These are phyloP conservation scores for Clonostachys byssicola DNA, from an alignment of 2,329 filamentous ascomycete species.

Conservation along the genomic window DNA sequence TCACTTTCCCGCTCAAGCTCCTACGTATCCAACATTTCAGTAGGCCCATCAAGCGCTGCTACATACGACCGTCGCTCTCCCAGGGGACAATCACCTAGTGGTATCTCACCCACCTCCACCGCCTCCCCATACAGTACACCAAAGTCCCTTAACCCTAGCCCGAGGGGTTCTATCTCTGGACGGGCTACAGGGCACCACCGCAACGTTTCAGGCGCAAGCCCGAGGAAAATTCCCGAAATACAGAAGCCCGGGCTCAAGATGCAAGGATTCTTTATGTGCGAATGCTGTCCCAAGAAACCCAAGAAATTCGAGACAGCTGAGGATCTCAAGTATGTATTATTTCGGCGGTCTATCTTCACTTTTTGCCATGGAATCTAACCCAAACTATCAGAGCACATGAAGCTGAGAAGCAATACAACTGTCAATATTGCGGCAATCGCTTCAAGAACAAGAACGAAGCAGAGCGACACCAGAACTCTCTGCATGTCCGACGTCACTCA, in stretches of 20 bases:
- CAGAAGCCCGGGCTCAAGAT: conserved; percentile 33
- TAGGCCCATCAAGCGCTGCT: conserved; percentile 33
- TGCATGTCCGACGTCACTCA: conserved; percentile 87
- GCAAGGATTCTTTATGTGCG: conserved; percentile 65
- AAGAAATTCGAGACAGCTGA: conserved; percentile 88
- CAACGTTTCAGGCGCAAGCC: conserved; percentile 41
- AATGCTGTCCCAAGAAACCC: conserved; percentile 95
- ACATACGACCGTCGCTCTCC: conserved; percentile 43
- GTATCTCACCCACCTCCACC: conserved; percentile 43
- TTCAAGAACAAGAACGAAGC: conserved; percentile 99
- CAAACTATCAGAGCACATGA: conserved; percentile 66
- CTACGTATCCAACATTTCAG: conserved; percentile 39
- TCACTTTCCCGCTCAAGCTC: conserved; percentile 42
- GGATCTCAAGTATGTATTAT: conserved; percentile 68
- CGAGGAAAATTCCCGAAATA: conserved; percentile 47
- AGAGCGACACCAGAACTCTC: conserved; percentile 91
- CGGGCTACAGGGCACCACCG: conserved; percentile 34
- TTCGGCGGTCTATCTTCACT: neutral
- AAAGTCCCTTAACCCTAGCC: conserved; percentile 43
- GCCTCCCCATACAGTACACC: conserved; percentile 46
- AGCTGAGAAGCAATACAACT: conserved; percentile 94
- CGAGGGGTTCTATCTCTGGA: conserved; percentile 36
- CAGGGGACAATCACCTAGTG: conserved; percentile 37
- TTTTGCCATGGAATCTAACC: conserved; percentile 9
- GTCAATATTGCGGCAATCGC: conserved; percentile 85